Conservation (phyloP, 2,329 filamentous ascomycete species). For the Aspergillus sp. region DNA sequence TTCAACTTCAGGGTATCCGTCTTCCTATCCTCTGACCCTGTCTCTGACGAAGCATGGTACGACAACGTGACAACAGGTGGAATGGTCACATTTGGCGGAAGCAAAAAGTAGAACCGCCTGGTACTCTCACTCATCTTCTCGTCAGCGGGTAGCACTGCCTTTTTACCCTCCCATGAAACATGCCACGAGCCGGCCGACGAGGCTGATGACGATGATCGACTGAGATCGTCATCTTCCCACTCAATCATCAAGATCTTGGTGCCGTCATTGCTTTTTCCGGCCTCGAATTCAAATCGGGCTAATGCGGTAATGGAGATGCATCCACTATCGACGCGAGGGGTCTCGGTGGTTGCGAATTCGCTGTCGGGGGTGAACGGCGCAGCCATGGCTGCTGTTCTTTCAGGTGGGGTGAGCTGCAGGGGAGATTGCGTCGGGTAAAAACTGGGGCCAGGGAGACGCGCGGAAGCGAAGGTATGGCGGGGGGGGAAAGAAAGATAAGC, state of each 20-base stretch:
- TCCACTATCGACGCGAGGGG: slow-evolving; percentile 17
- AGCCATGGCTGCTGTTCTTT: slow-evolving; percentile 6
- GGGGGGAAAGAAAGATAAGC: too few relatives aligned
- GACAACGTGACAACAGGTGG: slow-evolving; percentile 64
- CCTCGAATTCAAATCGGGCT: slow-evolving; percentile 80
- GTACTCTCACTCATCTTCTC: slow-evolving; percentile 48
- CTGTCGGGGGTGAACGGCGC: slow-evolving; percentile 23
- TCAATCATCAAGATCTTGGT: slow-evolving; percentile 92
- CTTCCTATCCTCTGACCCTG: background rate
- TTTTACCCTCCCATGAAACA: slow-evolving; percentile 76
- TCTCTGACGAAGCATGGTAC: slow-evolving; percentile 30
- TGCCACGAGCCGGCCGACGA: slow-evolving; percentile 53
- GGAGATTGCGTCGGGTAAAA: background rate
- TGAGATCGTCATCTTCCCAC: slow-evolving; percentile 61
- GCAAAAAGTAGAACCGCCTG: slow-evolving; percentile 69
- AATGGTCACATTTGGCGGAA: slow-evolving; percentile 63
- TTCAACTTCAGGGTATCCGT: slow-evolving; percentile 55
- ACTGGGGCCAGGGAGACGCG: background rate
- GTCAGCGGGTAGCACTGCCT: slow-evolving; percentile 58
- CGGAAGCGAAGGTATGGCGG: too few relatives aligned
- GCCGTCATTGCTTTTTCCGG: slow-evolving; percentile 66
- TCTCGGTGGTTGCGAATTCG: slow-evolving; percentile 25
- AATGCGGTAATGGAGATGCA: slow-evolving; percentile 50
- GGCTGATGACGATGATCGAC: slow-evolving; percentile 33
- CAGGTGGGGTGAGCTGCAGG: background rate